phyloP scores from a whole-genome alignment of 208 protist species.

The Trichomonas gallinae region DNA sequence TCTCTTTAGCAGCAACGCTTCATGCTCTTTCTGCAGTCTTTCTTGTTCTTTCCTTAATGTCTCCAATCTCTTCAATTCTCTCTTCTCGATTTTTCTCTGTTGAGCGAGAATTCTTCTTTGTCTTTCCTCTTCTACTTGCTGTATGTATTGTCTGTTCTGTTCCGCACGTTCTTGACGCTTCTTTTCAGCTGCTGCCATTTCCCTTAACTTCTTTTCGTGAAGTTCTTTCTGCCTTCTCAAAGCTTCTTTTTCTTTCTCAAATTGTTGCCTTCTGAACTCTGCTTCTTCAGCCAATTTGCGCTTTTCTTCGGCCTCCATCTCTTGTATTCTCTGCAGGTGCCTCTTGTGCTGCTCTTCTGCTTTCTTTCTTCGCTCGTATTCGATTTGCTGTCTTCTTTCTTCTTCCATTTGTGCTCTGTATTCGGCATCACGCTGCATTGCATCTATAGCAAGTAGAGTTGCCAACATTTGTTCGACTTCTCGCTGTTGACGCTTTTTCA shows the following conservation, averaged over 20 bases:
- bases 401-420: background rate
- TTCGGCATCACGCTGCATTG: background rate
- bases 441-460: background rate
- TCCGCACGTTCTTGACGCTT: background rate
- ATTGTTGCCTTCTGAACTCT: background rate
- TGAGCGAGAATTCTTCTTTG: background rate
- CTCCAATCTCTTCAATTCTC: background rate
- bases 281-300: background rate
- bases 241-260: background rate
- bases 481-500: background rate
- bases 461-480: constrained; percentile 17
- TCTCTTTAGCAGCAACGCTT: background rate
- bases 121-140: background rate
- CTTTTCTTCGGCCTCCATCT: background rate
- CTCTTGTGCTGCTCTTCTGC: background rate
- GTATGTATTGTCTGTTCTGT: background rate
- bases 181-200: background rate
- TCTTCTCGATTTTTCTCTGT: background rate
- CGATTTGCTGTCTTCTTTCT: background rate
- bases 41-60: background rate
- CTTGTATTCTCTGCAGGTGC: background rate
- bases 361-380: background rate
- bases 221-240: background rate
- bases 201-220: background rate
- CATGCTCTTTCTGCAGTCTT: background rate